Percentiles rank a stretch among this genome's conserved stretches.
Conservation (phyloP, 2,329 filamentous ascomycete species). For the Dactylellina haptotyla region DNA sequence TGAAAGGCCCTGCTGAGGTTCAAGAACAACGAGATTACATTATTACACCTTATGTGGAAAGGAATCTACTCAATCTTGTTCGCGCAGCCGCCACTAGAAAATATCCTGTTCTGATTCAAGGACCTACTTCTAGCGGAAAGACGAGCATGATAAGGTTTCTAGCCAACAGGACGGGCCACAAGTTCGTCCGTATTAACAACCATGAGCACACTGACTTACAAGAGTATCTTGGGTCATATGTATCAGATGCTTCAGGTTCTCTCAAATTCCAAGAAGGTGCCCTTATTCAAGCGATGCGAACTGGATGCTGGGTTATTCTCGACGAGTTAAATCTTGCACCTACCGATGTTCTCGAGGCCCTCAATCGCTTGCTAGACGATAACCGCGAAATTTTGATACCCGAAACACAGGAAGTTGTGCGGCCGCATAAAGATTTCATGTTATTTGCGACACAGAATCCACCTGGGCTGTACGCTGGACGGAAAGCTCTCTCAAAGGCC, state of each 20-base stretch:
- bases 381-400: slow-evolving; percentile 95
- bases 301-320: slow-evolving; percentile 97
- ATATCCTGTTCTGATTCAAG: slow-evolving; percentile 94
- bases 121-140: slow-evolving; percentile 95
- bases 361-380: slow-evolving; percentile 94
- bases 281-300: slow-evolving; percentile 87
- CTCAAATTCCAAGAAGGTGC: slow-evolving; percentile 92
- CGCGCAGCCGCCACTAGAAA: slow-evolving; percentile 89
- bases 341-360: slow-evolving; percentile 93
- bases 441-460: slow-evolving; percentile 98
- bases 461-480: slow-evolving; percentile 90
- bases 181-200: slow-evolving; percentile 98
- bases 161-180: slow-evolving; percentile 95
- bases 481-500: slow-evolving; percentile 90
- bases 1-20: slow-evolving; percentile 74
- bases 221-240: slow-evolving; percentile 94
- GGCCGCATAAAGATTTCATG: slow-evolving; percentile 94
- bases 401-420: slow-evolving; percentile 93
- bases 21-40: slow-evolving; percentile 90
- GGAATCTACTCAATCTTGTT: slow-evolving; percentile 93
- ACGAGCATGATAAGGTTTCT: slow-evolving; percentile 99
- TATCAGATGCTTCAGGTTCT: slow-evolving; percentile 84
- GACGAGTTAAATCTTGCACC: slow-evolving; percentile 97
- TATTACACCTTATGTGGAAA: slow-evolving; percentile 92
- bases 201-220: slow-evolving; percentile 98